phyloP scores from a whole-genome alignment of 2,329 filamentous ascomycete species.

The Clarireedia sp. region DNA sequence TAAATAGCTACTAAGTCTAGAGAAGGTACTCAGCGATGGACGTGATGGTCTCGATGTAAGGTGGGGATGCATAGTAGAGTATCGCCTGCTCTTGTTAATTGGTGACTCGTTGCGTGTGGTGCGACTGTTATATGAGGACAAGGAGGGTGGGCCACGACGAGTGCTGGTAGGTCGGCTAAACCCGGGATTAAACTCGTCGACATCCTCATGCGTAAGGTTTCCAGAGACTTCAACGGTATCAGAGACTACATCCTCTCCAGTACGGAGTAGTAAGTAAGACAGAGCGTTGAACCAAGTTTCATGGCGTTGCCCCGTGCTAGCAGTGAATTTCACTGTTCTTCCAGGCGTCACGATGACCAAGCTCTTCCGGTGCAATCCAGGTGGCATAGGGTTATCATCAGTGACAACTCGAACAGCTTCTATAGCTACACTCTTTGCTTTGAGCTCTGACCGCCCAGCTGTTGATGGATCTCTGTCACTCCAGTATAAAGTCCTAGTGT shows the following conservation, averaged over 20 bases:
- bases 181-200: conserved; percentile 74
- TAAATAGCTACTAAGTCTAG: conserved; percentile 54
- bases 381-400: conserved; percentile 92
- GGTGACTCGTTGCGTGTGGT: conserved; percentile 61
- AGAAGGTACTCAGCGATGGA: conserved; percentile 36
- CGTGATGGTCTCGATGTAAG: conserved; percentile 22
- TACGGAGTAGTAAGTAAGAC: conserved; percentile 82
- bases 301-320: conserved; percentile 84
- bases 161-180: conserved; percentile 36
- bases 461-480: conserved; percentile 79
- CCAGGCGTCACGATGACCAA: conserved; percentile 84
- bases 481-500: conserved; percentile 95
- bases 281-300: conserved; percentile 99
- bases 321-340: conserved; percentile 86
- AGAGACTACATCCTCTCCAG: conserved; percentile 49
- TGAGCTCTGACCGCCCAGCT: conserved; percentile 67
- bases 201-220: conserved; percentile 51
- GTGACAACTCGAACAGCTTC: conserved; percentile 82
- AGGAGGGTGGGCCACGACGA: conserved; percentile 51
- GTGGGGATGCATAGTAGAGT: conserved; percentile 13
- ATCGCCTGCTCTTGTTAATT: conserved; percentile 23
- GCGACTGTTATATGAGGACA: conserved; percentile 75
- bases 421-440: conserved; percentile 84
- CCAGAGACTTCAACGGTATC: conserved; percentile 52
- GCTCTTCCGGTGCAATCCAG: conserved; percentile 89